Evolutionary conservation across 768 basidiomycete species (phyloP).

Genomic region (Leccinum ochraceum): DNA sequence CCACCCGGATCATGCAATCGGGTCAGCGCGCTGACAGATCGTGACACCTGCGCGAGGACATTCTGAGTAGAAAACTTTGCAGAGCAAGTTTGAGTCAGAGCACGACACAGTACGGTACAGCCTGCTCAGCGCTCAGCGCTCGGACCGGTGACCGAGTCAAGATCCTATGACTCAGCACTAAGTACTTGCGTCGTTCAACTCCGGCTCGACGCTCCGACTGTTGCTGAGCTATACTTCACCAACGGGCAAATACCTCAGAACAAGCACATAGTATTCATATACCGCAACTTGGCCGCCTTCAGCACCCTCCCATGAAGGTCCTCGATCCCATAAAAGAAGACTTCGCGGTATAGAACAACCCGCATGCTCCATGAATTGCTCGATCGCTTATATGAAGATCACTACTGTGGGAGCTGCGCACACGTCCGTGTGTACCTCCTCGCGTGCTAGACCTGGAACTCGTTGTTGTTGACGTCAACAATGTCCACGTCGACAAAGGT

Average conservation of each 20-base stretch:
- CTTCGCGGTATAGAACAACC: not conserved
- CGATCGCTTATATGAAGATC: not conserved
- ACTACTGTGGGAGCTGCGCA: not conserved
- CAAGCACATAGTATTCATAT: too few relatives aligned
- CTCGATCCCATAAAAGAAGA: not conserved
- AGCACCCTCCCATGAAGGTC: too few relatives aligned
- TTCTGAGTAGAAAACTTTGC: too few relatives aligned
- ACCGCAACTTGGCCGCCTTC: too few relatives aligned
- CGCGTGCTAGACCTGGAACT: not conserved
- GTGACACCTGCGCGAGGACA: not conserved
- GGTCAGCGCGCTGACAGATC: not conserved
- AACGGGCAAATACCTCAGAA: too few relatives aligned
- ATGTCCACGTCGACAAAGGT: not conserved
- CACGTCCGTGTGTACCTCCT: not conserved
- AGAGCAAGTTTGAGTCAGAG: too few relatives aligned
- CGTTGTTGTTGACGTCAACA: not conserved
- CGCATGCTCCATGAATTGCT: not conserved
- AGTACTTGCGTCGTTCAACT: too few relatives aligned
- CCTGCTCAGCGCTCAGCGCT: not conserved
- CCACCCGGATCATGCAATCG: not conserved
- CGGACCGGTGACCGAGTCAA: too few relatives aligned
- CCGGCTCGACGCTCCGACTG: too few relatives aligned
- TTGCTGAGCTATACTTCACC: too few relatives aligned
- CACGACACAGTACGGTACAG: not conserved
- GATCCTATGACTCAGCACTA: too few relatives aligned